Evolutionary conservation across 371 early-diverging fungal species (phyloP).

Genomic region (Coemansia linderi): DNA sequence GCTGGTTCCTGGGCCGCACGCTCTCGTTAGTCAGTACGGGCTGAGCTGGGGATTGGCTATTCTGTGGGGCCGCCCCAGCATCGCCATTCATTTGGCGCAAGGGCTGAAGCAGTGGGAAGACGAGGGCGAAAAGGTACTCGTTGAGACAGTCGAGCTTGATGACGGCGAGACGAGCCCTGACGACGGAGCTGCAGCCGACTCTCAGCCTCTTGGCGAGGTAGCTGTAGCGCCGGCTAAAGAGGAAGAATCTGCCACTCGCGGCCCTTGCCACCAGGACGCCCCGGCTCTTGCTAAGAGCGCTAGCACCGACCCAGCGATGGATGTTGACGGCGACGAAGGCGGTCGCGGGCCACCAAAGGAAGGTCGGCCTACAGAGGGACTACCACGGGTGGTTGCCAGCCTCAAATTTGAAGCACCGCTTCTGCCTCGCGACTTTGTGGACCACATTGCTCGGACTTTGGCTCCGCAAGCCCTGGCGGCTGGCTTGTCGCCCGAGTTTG

Average conservation of each 20-base stretch:
- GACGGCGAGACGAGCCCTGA: background rate
- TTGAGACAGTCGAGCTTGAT: conserved; percentile 14
- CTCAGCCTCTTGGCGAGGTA: background rate
- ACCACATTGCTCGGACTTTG: conserved; percentile 52
- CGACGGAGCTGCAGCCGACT: background rate
- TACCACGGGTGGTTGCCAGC: conserved; percentile 26
- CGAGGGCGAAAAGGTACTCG: conserved; percentile 32
- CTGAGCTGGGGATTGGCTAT: conserved; percentile 76
- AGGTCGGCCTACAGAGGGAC: background rate
- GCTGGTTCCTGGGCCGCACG: conserved; percentile 63
- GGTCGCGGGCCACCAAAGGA: background rate
- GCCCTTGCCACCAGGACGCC: background rate
- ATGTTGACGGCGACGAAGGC: conserved; percentile 16
- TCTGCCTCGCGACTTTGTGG: conserved; percentile 52
- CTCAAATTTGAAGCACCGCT: conserved; percentile 41
- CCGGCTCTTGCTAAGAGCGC: background rate
- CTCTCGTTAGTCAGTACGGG: conserved; percentile 62
- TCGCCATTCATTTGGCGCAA: conserved; percentile 42
- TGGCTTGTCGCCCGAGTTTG: conserved; percentile 72
- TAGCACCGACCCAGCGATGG: conserved; percentile 21
- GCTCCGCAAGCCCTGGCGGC: conserved; percentile 28
- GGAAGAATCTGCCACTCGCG: background rate
- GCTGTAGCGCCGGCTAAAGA: background rate
- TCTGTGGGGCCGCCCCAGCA: conserved; percentile 69
- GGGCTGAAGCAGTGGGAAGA: conserved; percentile 47